Evolutionary conservation across 768 basidiomycete species (phyloP), one percentile per base, ranked within the genome.

Genomic region (Russula sp.): DNA sequence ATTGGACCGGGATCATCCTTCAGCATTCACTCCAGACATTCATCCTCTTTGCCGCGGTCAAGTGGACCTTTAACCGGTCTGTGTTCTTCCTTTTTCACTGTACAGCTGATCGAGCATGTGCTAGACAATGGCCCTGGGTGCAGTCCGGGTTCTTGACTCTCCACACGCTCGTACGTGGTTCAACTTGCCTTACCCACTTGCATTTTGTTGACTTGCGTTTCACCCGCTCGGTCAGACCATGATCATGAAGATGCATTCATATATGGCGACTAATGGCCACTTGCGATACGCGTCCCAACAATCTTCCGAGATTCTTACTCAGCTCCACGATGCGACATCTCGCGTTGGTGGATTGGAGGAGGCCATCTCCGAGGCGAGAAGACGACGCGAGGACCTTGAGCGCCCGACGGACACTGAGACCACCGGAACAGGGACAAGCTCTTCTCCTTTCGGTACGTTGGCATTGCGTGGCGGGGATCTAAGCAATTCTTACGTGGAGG

Each of bases 211-310:
- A 61, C 25, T 29, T 29, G 25, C 25, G 14, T 42, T 56, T 5
- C 29, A 48, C 18, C 7, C 45, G 45, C 35, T 22, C 34, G 13
- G 39, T 22, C 57, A 86, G 83, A 83, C 87, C 61, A 86, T 94
- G 86, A 82, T 93, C 67, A 94, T 94, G 92, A 91, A 97, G 75
- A 87, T 96, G 79, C 95, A 99, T 73, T 97, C 93, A 5, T 99
- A 98, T 74, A 83, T 90, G 72, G 81, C 86, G 22, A 82, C 88
- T 46, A 98, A 98, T 69, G 93, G 96, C 6, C 85, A 90, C 67
- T 83, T 97, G 22, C 82, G 88, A 61, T 71, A 74, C 8, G 75
- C 81, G 13, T 70, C 76, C 18, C 73, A 78, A 38, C 79, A 84
- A 56, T 78, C 82, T 0, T 70, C 80, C 45, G 65, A 66, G 16